Percentiles rank a stretch among this genome's conserved stretches.
Conservation (phyloP, 139 green algal genomes). For the Pleodorina starrii region DNA sequence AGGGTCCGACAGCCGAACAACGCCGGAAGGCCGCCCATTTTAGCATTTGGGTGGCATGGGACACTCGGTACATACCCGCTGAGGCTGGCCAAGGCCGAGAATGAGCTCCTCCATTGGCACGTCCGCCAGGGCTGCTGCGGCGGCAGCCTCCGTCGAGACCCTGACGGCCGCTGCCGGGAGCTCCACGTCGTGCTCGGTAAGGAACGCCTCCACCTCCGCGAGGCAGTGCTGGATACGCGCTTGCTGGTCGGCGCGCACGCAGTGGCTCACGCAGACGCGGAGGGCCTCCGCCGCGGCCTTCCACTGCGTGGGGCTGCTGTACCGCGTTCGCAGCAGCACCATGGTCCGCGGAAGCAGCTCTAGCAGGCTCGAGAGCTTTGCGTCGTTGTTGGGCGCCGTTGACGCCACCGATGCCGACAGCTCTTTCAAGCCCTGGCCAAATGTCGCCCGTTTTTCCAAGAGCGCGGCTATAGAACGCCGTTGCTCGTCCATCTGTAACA, state of each 20-base stretch:
- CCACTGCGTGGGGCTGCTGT: conserved; percentile 18
- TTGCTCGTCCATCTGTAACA: conserved; percentile 5
- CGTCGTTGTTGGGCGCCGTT: not conserved
- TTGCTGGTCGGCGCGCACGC: not conserved
- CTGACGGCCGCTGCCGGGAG: not conserved
- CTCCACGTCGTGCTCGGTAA: conserved; percentile 30
- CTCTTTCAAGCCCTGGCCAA: not conserved
- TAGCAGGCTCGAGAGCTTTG: not conserved
- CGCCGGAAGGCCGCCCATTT: no score
- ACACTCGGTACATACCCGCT: not conserved
- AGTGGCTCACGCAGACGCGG: not conserved
- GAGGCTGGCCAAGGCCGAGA: not conserved
- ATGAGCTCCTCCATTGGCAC: conserved; percentile 30
- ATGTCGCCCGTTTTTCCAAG: conserved; percentile 32
- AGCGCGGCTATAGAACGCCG: not conserved
- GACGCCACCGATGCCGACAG: not conserved
- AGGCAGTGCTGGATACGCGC: not conserved
- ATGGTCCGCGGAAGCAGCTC: not conserved
- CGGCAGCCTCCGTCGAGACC: not conserved
- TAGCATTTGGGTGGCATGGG: no score
- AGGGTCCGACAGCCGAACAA: no score
- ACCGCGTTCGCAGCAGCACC: conserved; percentile 9
- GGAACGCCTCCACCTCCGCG: not conserved
- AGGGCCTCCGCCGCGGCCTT: not conserved
- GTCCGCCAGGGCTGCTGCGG: not conserved